Base-by-base conservation (phyloP, 768 basidiomycete genomes). In the Mycena vulgaris region DNA sequence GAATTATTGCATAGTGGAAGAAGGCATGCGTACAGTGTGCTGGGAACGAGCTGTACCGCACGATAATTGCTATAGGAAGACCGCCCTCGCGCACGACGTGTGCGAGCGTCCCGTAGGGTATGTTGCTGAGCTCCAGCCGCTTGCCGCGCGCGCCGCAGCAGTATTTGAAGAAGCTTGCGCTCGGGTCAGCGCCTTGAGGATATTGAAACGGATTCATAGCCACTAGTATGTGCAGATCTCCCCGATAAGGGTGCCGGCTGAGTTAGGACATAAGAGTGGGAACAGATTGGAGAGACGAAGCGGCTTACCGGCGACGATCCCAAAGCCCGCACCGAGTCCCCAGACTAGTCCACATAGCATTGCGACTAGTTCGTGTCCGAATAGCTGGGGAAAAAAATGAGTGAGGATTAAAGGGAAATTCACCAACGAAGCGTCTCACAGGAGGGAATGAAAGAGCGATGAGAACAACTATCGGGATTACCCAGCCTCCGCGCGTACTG, bases 311-410 rank as follows among this genome's bases (percentile, higher is more conserved):
- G 61, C 74, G 21, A 82, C 83, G 66, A 88, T 86, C 4, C 80
- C 84, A 60, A 86, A 87, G 11, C 85, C 86, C 45, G 78, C 73
- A 33, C 84, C 83, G 17, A 86, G 74, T 30, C 83, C 84, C 83
- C 84, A 87, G 2, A 84, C 81, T 7, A 86, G 49, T 19, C 86
- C 86, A 51, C 83, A 82, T 8, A 86, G 74, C 52, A 85, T 75
- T 33, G 78, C 81, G n/a, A 85, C 35, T 6, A 86, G 78, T 72
- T 87, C 87, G 65, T 87, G 85, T 0, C 87, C 87, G 65, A 86
- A 86, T 23, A 86, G 76, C 71, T 74, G 23, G 5, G 42, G 8
- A 42, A 25, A 3, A 27, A 5, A 14, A 6, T 10, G n/a, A 42
- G 4, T 31, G 33, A 40, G 35, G 49, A 70, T 28, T 27, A 83